Conservation (phyloP, 805 yeast species). For the Scheffersomyces stipitis region DNA sequence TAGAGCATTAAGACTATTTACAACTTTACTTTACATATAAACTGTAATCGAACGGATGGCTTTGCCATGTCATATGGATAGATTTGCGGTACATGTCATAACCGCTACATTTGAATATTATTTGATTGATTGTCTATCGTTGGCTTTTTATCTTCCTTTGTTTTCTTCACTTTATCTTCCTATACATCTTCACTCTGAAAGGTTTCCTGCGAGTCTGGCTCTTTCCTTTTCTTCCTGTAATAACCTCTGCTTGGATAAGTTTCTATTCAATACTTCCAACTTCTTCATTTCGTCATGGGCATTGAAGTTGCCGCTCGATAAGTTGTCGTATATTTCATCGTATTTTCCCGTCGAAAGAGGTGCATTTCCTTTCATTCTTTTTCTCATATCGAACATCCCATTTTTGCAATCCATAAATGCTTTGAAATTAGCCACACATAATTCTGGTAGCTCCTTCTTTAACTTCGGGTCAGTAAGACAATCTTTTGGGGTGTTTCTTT, state of each 20-base stretch:
- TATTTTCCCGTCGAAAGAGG: constrained; percentile 90
- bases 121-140: too few relatives aligned
- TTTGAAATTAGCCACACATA: constrained; percentile 79
- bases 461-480: constrained; percentile 82
- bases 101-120: too few relatives aligned
- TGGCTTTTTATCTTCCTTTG: too few relatives aligned
- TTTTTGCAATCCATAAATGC: constrained; percentile 88
- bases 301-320: constrained; percentile 79
- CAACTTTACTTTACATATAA: too few relatives aligned
- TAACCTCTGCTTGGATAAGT: constrained; percentile 32
- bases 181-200: neutral
- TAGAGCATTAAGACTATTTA: too few relatives aligned
- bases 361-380: constrained; percentile 91
- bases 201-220: neutral
- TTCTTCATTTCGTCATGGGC: constrained; percentile 78
- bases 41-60: too few relatives aligned
- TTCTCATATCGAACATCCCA: constrained; percentile 89
- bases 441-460: constrained; percentile 75
- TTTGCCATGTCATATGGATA: too few relatives aligned
- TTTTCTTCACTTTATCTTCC: too few relatives aligned
- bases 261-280: constrained; percentile 59
- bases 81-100: too few relatives aligned
- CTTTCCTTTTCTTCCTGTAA: constrained; percentile 17
- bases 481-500: constrained; percentile 85
- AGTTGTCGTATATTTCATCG: constrained; percentile 80